phyloP scores from a whole-genome alignment of 768 basidiomycete species.

The Leucocoprinus leucothites region DNA sequence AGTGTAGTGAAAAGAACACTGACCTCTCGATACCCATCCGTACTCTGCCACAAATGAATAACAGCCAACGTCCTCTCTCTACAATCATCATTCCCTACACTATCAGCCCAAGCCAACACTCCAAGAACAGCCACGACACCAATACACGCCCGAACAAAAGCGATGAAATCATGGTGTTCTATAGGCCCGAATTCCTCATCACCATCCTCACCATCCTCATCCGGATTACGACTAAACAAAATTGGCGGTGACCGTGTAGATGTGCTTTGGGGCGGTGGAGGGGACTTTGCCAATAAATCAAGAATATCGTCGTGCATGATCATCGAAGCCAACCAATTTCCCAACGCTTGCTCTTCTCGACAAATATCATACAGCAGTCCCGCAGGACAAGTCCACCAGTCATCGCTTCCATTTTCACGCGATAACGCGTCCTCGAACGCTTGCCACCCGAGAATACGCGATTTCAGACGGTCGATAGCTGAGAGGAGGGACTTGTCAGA shows the following conservation, averaged over 20 bases:
- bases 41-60: slow-evolving; percentile 60
- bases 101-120: slow-evolving; percentile 80
- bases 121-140: slow-evolving; percentile 67
- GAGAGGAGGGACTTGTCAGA: slow-evolving; percentile 31
- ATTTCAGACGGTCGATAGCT: slow-evolving; percentile 44
- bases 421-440: slow-evolving; percentile 59
- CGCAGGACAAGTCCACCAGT: slow-evolving; percentile 48
- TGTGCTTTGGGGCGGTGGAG: slow-evolving; percentile 20
- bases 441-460: slow-evolving; percentile 57
- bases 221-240: slow-evolving; percentile 25
- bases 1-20: slow-evolving; percentile 5
- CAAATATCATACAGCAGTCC: slow-evolving; percentile 58
- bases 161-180: slow-evolving; percentile 57
- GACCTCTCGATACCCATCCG: slow-evolving; percentile 75
- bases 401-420: slow-evolving; percentile 46
- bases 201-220: no score
- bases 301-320: slow-evolving; percentile 53
- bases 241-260: no score
- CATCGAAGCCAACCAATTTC: slow-evolving; percentile 73
- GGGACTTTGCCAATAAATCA: slow-evolving; percentile 39
- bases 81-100: slow-evolving; percentile 60
- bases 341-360: slow-evolving; percentile 62
- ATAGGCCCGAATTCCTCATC: slow-evolving; percentile 14
- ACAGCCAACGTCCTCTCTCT: slow-evolving; percentile 63
- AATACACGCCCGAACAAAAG: slow-evolving; percentile 62